These are phyloP conservation scores for Xerocomus spinulosus DNA, from an alignment of 768 basidiomycete genomes.

Conservation along the genomic window DNA sequence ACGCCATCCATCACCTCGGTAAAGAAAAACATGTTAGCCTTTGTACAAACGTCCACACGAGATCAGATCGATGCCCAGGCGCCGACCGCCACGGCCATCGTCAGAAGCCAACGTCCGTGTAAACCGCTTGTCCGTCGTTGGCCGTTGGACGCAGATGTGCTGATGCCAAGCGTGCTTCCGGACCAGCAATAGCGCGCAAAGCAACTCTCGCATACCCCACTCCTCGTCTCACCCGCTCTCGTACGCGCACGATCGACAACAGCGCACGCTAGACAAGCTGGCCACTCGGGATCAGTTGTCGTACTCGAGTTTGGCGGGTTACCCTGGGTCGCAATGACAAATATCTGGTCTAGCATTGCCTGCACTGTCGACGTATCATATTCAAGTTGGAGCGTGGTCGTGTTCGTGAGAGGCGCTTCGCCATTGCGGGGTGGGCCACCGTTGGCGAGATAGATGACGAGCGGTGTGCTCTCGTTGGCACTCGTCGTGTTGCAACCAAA, in stretches of 20 bases:
- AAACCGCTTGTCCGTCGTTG: not conserved
- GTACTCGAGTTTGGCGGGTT: slow-evolving; percentile 24
- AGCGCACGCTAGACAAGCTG: slow-evolving; percentile 49
- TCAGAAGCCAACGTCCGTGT: slow-evolving; percentile 2
- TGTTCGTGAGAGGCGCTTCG: slow-evolving; percentile 39
- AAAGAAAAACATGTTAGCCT: not conserved
- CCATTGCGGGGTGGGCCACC: slow-evolving; percentile 42
- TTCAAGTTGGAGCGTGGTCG: slow-evolving; percentile 34
- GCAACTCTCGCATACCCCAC: slow-evolving; percentile 30
- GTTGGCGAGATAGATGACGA: slow-evolving; percentile 58
- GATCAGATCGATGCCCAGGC: slow-evolving; percentile 15
- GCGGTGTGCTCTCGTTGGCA: slow-evolving; percentile 34
- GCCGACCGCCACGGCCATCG: slow-evolving; percentile 11
- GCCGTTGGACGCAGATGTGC: not conserved
- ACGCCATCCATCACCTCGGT: slow-evolving; percentile 10
- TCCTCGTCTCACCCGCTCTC: slow-evolving; percentile 21
- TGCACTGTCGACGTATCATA: slow-evolving; percentile 37
- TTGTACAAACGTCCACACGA: not conserved
- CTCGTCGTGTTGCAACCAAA: slow-evolving; percentile 39
- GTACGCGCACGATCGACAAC: slow-evolving; percentile 43
- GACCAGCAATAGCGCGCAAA: slow-evolving; percentile 33
- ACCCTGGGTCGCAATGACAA: slow-evolving; percentile 42
- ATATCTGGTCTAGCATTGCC: slow-evolving; percentile 45
- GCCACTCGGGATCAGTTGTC: slow-evolving; percentile 39
- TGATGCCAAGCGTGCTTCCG: slow-evolving; percentile 3